These are phyloP conservation scores for Xylaria sp. DNA, from an alignment of 2,329 filamentous ascomycete genomes.

Conservation along the genomic window DNA sequence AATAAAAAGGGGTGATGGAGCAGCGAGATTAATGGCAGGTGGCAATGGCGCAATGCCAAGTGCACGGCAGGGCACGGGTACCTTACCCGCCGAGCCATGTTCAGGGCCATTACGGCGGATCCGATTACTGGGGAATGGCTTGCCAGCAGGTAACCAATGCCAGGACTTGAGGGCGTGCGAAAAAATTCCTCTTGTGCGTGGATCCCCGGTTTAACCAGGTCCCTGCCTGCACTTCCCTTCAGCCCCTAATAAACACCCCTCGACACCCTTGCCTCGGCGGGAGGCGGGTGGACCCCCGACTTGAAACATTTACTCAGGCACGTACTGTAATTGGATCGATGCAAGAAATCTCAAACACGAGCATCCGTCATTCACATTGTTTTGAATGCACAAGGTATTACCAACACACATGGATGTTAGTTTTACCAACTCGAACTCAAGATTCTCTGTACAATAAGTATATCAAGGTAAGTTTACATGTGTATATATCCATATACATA, in stretches of 20 bases:
- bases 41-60: not conserved
- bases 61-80: slow-evolving; percentile 9
- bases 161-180: not conserved
- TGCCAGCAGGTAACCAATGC: slow-evolving; percentile 5
- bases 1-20: no score
- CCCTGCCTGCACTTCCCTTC: not conserved
- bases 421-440: no score
- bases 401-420: not conserved
- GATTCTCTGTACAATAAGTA: not conserved
- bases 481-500: not conserved
- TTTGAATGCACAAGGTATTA: not conserved
- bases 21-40: not conserved
- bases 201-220: not conserved
- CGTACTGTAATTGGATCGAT: slow-evolving; percentile 21
- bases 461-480: not conserved
- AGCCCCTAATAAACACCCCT: slow-evolving; percentile 23
- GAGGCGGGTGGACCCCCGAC: slow-evolving; percentile 19
- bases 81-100: slow-evolving; percentile 3
- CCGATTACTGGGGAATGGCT: slow-evolving; percentile 7
- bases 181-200: slow-evolving; percentile 15
- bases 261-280: slow-evolving; percentile 13
- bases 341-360: slow-evolving; percentile 30
- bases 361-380: slow-evolving; percentile 1
- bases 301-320: slow-evolving; percentile 30
- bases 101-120: not conserved